Conservation (phyloP, 768 basidiomycete species). For the Tylopilus sp. region DNA sequence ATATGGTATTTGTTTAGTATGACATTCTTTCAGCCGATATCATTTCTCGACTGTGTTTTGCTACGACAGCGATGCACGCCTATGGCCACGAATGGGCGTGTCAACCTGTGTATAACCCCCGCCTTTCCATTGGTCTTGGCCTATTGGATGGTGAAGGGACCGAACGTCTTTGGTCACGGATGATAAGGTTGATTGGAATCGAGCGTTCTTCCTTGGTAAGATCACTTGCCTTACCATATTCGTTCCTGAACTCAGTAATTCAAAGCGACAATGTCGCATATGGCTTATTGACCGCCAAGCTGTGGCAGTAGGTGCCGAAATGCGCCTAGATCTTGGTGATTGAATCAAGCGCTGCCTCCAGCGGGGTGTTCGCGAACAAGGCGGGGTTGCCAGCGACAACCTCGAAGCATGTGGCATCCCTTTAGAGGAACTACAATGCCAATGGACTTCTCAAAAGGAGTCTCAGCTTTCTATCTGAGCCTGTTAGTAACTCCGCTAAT, state of each 20-base stretch:
- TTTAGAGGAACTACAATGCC: conserved; percentile 14
- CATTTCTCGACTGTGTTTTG: neutral
- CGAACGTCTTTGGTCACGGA: conserved; percentile 25
- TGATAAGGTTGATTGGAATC: conserved; percentile 35
- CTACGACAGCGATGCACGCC: neutral
- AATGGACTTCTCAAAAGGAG: conserved; percentile 29
- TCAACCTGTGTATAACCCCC: neutral
- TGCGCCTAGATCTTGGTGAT: conserved; percentile 12
- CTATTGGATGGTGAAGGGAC: neutral
- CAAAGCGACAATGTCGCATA: conserved; percentile 23
- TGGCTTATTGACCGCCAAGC: conserved; percentile 37
- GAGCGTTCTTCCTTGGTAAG: conserved; percentile 33
- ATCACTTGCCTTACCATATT: no score
- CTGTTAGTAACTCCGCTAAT: neutral
- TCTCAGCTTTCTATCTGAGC: neutral
- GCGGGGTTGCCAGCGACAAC: neutral
- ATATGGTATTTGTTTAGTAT: no score
- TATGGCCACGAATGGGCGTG: neutral
- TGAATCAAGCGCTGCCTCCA: conserved; percentile 29
- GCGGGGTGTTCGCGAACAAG: conserved; percentile 14
- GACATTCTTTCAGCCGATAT: neutral
- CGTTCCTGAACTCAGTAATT: neutral
- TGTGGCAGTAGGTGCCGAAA: neutral
- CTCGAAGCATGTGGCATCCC: conserved; percentile 20
- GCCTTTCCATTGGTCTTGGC: neutral